These are phyloP conservation scores for Neckera pumila DNA, from an alignment of 225 moss, liverwort and hornwort species.

Conservation along the genomic window DNA sequence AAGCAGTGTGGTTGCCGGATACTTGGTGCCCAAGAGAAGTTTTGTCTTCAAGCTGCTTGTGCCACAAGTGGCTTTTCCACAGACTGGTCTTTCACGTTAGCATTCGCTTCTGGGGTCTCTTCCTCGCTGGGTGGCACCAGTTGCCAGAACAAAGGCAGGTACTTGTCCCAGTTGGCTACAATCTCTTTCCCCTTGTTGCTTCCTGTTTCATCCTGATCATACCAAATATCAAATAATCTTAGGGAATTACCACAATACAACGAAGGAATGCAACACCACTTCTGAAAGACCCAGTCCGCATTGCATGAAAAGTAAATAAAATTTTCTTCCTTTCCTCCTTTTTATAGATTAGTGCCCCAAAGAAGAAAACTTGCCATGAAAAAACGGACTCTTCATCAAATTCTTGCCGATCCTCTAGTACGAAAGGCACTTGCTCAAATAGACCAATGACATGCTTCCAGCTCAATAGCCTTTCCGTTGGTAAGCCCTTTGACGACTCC, in stretches of 20 bases:
- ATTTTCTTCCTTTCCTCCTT: background rate
- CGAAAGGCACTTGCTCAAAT: background rate
- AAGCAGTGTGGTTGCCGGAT: background rate
- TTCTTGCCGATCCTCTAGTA: background rate
- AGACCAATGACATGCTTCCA: background rate
- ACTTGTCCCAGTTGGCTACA: slow-evolving; percentile 65
- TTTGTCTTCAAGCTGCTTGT: slow-evolving; percentile 17
- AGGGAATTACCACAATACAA: background rate
- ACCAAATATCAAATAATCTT: background rate
- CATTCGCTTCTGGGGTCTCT: slow-evolving; percentile 82
- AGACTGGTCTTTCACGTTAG: slow-evolving; percentile 1
- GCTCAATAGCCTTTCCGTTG: background rate
- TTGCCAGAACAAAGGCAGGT: slow-evolving; percentile 81
- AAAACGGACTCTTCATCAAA: background rate
- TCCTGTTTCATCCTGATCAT: slow-evolving; percentile 78
- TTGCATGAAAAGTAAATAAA: background rate
- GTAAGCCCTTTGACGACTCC: background rate
- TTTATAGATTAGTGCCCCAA: too few species aligned
- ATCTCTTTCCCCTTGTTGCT: slow-evolving; percentile 52
- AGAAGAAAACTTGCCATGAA: background rate
- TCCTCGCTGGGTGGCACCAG: slow-evolving; percentile 97
- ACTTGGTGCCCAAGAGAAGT: background rate
- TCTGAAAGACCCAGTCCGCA: background rate
- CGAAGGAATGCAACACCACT: background rate
- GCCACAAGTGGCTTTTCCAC: slow-evolving; percentile 20